Percentiles rank a stretch among this genome's conserved stretches.
phyloP scores from a whole-genome alignment of 2,329 filamentous ascomycete species.

The Xylaria arbuscula region DNA sequence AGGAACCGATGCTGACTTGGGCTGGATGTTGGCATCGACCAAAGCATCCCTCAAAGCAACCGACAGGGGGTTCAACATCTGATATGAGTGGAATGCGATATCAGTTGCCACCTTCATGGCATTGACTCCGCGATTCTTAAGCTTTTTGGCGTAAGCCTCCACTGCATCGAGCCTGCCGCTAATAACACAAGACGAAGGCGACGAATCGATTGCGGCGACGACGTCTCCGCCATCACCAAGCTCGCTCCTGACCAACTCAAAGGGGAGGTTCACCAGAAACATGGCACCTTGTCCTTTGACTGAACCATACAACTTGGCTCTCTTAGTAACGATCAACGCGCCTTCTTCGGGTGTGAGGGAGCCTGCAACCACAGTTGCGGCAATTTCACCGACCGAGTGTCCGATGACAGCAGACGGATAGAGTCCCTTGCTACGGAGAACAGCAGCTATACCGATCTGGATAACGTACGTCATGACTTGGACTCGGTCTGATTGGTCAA shows the following conservation, averaged over 20 bases:
- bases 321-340: conserved; percentile 49
- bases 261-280: conserved; percentile 50
- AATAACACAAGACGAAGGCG: conserved; percentile 31
- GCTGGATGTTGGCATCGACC: conserved; percentile 33
- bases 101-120: conserved; percentile 53
- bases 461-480: conserved; percentile 53
- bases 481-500: conserved; percentile 46
- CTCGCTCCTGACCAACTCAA: conserved; percentile 43
- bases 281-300: conserved; percentile 43
- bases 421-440: conserved; percentile 49
- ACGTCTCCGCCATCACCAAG: conserved; percentile 36
- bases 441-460: conserved; percentile 50
- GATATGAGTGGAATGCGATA: conserved; percentile 56
- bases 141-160: conserved; percentile 46
- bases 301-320: conserved; percentile 45
- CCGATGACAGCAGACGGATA: conserved; percentile 54
- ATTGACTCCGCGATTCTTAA: conserved; percentile 47
- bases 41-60: conserved; percentile 47
- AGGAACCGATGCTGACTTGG: conserved; percentile 41
- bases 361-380: conserved; percentile 53
- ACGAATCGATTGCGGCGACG: conserved; percentile 30
- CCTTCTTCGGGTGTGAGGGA: conserved; percentile 51
- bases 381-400: conserved; percentile 57
- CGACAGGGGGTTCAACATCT: conserved; percentile 48
- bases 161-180: conserved; percentile 35